Base-by-base conservation (phyloP, 2,329 filamentous ascomycete genomes). In the Thermothelomyces thermophilus region DNA sequence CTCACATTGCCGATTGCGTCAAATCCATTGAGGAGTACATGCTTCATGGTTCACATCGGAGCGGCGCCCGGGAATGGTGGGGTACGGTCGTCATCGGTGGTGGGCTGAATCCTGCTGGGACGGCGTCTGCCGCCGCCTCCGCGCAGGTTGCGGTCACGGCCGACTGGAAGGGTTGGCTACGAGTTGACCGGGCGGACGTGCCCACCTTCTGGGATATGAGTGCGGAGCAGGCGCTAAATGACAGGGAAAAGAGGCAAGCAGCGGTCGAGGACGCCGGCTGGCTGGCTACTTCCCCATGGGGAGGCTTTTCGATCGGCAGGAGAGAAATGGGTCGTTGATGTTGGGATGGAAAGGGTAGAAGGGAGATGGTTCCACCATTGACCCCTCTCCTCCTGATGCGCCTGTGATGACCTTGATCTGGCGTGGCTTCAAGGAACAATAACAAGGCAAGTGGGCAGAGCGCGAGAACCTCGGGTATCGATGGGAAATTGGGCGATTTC, bases 1-100 rank as follows among this genome's bases (percentile, higher is more conserved):
- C 40, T 0, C 42, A 55, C 22, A 46, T 60, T 9, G 50, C 55
- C 5, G 63, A 64, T 3, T 59, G 72, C 5, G 59, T 78, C 6
- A 60, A 66, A 2, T 66, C 68, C 0, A 70, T 72, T 3, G 68
- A 73, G 43, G 58, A 66, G 36, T 73, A 71, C 59, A 76, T 80
- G 68, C 63, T 80, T 5, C 81, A 82, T 61, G 68, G 70, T 3
- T 51, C 60, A 6, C 68, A 70, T 52, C 60, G 58, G 33, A 79
- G 74, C 54, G 66, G 68, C 5, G 63, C 58, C 22, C 70, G 78
- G 3, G 69, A 72, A 52, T 79, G 73, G 72, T 82, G 79, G 78
- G 78, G 79, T n/a, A 78, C 75, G 2, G 57, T 82, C 22, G 71
- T 81, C 5, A 57, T 80, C 34, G 75, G 74, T 9, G 70, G 70